A percentile compares a stretch with the other conserved stretches of the same genome.
phyloP scores from a whole-genome alignment of 1,139 yeast species.

The Zygosaccharomyces sapae region DNA sequence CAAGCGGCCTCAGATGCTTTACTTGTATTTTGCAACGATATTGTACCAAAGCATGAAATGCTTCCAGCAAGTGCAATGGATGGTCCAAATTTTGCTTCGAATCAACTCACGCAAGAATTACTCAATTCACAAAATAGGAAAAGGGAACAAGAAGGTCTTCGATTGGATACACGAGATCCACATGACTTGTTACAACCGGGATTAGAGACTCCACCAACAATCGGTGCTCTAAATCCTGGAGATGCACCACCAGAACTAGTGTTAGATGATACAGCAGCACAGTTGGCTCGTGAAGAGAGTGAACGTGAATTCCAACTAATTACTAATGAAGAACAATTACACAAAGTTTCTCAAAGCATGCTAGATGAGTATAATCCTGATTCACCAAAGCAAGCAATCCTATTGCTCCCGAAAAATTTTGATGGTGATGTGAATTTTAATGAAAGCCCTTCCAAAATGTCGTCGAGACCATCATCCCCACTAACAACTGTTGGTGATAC shows the following conservation, averaged over 20 bases:
- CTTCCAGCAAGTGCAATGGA: slow-evolving; percentile 8
- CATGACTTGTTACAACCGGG: slow-evolving; percentile 3
- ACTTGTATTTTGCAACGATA: slow-evolving; percentile 23
- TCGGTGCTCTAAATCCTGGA: slow-evolving; percentile 2
- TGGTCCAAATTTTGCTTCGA: slow-evolving; percentile 10
- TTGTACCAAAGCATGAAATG: slow-evolving; percentile 7
- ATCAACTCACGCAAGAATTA: slow-evolving; percentile 14
- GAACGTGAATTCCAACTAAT: slow-evolving; percentile 22
- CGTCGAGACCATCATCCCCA: slow-evolving; percentile 8
- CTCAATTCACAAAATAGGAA: slow-evolving; percentile 7
- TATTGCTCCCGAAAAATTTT: slow-evolving; percentile 29
- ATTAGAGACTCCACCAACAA: slow-evolving; percentile 9
- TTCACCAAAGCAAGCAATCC: slow-evolving; percentile 29
- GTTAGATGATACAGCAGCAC: slow-evolving; percentile 5
- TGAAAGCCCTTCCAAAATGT: slow-evolving; percentile 8
- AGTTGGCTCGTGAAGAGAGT: slow-evolving; percentile 10
- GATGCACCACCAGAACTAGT: slow-evolving; percentile 6
- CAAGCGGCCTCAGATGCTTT: slow-evolving; percentile 29
- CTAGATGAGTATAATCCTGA: slow-evolving; percentile 17
- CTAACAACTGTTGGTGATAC: not conserved
- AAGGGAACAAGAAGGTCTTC: slow-evolving; percentile 3
- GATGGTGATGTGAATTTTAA: slow-evolving; percentile 19
- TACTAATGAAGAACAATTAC: slow-evolving; percentile 25
- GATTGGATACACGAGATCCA: not conserved
- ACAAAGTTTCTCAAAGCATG: slow-evolving; percentile 20